Conservation (phyloP, 1,284 basidiomycete genomes). For the Wallemia mellicola region DNA sequence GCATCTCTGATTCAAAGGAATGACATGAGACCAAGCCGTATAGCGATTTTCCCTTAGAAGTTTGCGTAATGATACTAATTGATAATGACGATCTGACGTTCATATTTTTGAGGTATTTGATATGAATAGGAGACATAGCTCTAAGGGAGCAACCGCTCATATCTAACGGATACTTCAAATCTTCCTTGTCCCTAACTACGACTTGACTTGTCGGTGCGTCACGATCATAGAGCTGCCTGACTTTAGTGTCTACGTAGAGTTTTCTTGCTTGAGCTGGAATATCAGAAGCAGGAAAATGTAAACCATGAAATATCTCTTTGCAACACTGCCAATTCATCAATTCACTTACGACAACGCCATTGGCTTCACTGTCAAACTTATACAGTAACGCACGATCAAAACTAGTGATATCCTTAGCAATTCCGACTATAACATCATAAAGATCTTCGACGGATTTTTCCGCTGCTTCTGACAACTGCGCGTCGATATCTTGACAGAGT, state of each 20-base stretch:
- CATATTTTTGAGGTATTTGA: conserved; percentile 59
- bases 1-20: conserved; percentile 44
- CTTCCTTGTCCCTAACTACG: conserved; percentile 32
- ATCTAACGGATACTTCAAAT: conserved; percentile 42
- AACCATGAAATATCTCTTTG: conserved; percentile 42
- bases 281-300: conserved; percentile 32
- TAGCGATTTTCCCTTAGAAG: conserved; percentile 22
- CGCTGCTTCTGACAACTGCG: not conserved
- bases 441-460: conserved; percentile 30
- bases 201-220: conserved; percentile 45
- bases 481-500: not conserved
- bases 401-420: conserved; percentile 52
- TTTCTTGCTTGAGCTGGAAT: conserved; percentile 28
- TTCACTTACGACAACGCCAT: conserved; percentile 46
- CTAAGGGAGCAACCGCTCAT: conserved; percentile 68
- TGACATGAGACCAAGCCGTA: conserved; percentile 69
- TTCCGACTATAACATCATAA: conserved; percentile 44
- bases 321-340: conserved; percentile 53
- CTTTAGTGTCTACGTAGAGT: conserved; percentile 35
- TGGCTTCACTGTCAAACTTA: conserved; percentile 22
- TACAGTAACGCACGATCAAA: conserved; percentile 62
- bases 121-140: conserved; percentile 68
- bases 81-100: conserved; percentile 54
- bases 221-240: conserved; percentile 50
- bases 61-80: conserved; percentile 54